Base-by-base conservation (phyloP, 1,284 basidiomycete genomes). In the Melampsora americana region DNA sequence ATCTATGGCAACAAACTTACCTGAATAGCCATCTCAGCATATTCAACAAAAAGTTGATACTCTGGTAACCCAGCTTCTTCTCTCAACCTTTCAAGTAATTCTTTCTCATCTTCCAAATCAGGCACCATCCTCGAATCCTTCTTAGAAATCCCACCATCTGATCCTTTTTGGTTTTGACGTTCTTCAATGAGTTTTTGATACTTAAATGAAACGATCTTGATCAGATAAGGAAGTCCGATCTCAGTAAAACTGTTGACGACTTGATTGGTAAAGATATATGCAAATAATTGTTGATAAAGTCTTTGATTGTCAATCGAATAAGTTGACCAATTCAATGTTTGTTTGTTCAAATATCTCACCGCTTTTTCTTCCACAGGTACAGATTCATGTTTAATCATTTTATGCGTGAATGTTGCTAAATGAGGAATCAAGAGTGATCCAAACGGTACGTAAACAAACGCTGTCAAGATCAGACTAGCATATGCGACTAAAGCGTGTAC, bases 191-290 rank as follows among this genome's bases (percentile, higher is more conserved):
- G 20, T 26, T 67, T 48, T 59, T 67, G 64, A 50, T 75, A 60
- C 77, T 79, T 80, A 60, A 81, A 79, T 2, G 56, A 66, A 23
- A 80, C 69, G 70, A 80, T 80, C 16, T 92, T 88, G 78, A 90
- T 83, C 28, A 95, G 82, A 80, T 87, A 95, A 0, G 95, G 95
- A 20, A 98, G 83, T 0, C 90, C 91, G 67, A 95, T 85, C 82
- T 98, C 95, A 69, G 88, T 85, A 82, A 95, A 90, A 0, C 90
- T 90, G 80, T 91, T 89, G 79, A 93, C 84, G 20, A 89, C 87
- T 85, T 98, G 95, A 80, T 92, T 93, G 23, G 95, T 98, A 2
- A 98, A 93, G 46, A 90, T 91, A 82, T 91, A 92, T 16, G 95
- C 94, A 82, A 97, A 97, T 86, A 99, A 90, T 85, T 98, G 93